Conservation (phyloP, 352 stramenopile species). For the Pythium aquatile region DNA sequence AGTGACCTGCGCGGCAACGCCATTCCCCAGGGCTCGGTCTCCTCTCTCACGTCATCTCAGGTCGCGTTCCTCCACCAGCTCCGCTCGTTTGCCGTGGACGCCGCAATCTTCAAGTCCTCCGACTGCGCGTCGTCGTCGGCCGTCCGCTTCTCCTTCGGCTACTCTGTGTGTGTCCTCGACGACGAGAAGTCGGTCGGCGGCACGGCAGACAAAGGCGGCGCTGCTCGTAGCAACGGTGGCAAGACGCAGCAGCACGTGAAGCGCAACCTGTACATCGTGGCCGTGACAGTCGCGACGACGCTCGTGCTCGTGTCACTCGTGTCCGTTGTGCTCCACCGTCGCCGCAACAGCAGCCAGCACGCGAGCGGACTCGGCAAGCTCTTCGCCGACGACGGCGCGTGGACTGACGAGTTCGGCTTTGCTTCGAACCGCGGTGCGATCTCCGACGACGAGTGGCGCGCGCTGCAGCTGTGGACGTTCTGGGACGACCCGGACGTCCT, state of each 20-base stretch:
- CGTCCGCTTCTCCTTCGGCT: slow-evolving; percentile 10
- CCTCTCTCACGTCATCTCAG: slow-evolving; percentile 7
- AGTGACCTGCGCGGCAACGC: slow-evolving; percentile 23
- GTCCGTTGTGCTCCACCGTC: slow-evolving; percentile 9
- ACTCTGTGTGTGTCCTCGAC: slow-evolving; percentile 12
- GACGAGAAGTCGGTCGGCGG: background rate
- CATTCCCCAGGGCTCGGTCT: slow-evolving; percentile 3
- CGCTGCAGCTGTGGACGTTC: slow-evolving; percentile 23
- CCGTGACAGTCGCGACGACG: slow-evolving; percentile 13
- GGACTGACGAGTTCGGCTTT: slow-evolving; percentile 11
- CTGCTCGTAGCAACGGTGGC: too few relatives aligned
- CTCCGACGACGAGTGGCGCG: slow-evolving; percentile 24
- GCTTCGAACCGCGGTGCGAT: slow-evolving; percentile 14
- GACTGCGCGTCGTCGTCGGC: slow-evolving; percentile 10
- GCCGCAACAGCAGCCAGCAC: background rate
- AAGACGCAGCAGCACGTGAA: background rate
- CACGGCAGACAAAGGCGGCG: background rate
- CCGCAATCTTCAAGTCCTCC: slow-evolving; percentile 10
- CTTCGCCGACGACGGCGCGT: slow-evolving; percentile 5
- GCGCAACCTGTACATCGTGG: slow-evolving; percentile 22
- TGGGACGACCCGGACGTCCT: slow-evolving; percentile 24
- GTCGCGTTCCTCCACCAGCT: slow-evolving; percentile 20
- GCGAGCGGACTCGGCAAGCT: background rate
- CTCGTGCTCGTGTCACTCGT: slow-evolving; percentile 16
- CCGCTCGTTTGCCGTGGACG: slow-evolving; percentile 10